A percentile compares a stretch with the other conserved stretches of the same genome.
phyloP scores from a whole-genome alignment of 768 basidiomycete genomes.

The Pilatotrama ljubarskyi region DNA sequence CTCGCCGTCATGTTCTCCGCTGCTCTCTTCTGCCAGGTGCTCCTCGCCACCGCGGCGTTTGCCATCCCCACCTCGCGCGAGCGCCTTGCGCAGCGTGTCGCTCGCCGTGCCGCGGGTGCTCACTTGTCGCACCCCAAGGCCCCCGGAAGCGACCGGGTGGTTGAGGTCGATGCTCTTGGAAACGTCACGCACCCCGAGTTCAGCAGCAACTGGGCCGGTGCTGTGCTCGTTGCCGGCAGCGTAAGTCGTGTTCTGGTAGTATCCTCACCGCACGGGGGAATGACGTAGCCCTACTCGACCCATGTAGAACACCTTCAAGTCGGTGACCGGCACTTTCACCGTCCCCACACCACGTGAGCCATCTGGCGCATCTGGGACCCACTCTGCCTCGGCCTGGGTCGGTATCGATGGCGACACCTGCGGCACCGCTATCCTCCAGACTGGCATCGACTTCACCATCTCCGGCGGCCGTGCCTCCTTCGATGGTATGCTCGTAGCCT shows the following conservation, averaged over 20 bases:
- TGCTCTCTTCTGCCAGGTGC: conserved; percentile 25
- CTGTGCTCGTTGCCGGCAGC: conserved; percentile 30
- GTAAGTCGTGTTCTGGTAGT: conserved; percentile 12
- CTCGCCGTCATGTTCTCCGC: conserved; percentile 20
- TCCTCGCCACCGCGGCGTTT: conserved; percentile 28
- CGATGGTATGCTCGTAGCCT: conserved; percentile 28
- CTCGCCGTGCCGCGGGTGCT: conserved; percentile 23
- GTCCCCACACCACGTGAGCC: conserved; percentile 34
- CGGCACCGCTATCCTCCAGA: conserved; percentile 37
- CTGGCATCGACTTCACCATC: conserved; percentile 38
- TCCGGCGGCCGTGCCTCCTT: conserved; percentile 25
- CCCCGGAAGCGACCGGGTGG: background rate
- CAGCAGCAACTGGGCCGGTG: conserved; percentile 40
- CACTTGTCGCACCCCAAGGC: conserved; percentile 17
- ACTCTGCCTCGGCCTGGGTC: conserved; percentile 39
- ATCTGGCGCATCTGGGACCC: conserved; percentile 28
- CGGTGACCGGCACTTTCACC: conserved; percentile 38
- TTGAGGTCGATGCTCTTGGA: conserved; percentile 6
- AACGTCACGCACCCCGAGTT: conserved; percentile 31
- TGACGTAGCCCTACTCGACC: background rate
- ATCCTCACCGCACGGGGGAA: background rate
- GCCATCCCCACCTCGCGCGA: conserved; percentile 24
- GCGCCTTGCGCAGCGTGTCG: conserved; percentile 24
- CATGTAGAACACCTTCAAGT: conserved; percentile 35
- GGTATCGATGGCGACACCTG: conserved; percentile 41